Conservation (phyloP, 352 stramenopile species). For the Elongisporangium prolatum region DNA sequence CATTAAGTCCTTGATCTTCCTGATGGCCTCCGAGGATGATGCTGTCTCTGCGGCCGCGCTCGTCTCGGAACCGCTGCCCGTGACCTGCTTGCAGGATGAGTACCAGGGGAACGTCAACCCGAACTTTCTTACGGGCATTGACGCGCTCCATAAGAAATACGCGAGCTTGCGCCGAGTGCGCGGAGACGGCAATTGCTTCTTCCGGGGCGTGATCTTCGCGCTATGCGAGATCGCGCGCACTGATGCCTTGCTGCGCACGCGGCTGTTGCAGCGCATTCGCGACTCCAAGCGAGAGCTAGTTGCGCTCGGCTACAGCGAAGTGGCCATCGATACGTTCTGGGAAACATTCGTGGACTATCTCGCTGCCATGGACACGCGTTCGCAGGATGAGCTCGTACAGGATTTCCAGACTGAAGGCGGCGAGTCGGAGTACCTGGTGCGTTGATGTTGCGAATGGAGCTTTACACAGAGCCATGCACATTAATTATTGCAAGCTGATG, state of each 20-base stretch:
- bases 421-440: constrained; percentile 77
- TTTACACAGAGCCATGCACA: not conserved
- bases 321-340: constrained; percentile 92
- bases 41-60: constrained; percentile 20
- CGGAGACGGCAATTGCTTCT: constrained; percentile 92
- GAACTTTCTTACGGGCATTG: constrained; percentile 72
- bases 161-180: constrained; percentile 75
- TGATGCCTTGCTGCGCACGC: constrained; percentile 20
- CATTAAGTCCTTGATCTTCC: not conserved
- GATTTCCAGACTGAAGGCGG: constrained; percentile 86
- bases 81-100: constrained; percentile 56
- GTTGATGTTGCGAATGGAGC: not conserved
- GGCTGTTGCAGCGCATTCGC: constrained; percentile 60
- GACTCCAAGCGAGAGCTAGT: constrained; percentile 69
- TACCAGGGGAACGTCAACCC: constrained; percentile 68
- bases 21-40: not conserved
- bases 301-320: constrained; percentile 86
- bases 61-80: constrained; percentile 51
- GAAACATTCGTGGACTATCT: constrained; percentile 91
- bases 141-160: constrained; percentile 62
- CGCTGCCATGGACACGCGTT: constrained; percentile 69
- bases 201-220: constrained; percentile 87
- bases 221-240: constrained; percentile 57
- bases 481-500: not conserved
- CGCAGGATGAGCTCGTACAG: constrained; percentile 60